phyloP scores from a whole-genome alignment of 202 grass and related monocot species.

The Elaeis oleifera region DNA sequence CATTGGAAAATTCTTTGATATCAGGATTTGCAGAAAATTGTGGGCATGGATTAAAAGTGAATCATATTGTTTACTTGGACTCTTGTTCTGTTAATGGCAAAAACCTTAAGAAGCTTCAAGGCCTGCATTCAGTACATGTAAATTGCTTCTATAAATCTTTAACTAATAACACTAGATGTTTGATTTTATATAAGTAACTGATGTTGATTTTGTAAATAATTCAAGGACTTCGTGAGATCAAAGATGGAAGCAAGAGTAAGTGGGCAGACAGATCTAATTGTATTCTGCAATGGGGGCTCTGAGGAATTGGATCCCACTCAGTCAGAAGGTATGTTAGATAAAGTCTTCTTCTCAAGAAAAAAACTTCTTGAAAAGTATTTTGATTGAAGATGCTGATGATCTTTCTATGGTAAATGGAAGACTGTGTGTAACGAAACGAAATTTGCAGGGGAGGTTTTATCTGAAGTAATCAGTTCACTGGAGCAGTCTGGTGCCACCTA shows the following conservation, averaged over 20 bases:
- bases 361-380: too few relatives aligned
- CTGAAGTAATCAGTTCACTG: conserved; percentile 42
- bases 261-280: conserved; percentile 49
- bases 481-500: conserved; percentile 54
- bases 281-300: conserved; percentile 60
- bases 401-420: conserved; percentile 3
- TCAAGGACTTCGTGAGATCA: conserved; percentile 36
- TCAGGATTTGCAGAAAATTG: conserved; percentile 72
- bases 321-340: conserved; percentile 68
- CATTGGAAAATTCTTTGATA: conserved; percentile 66
- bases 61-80: conserved; percentile 42
- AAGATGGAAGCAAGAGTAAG: conserved; percentile 17
- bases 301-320: conserved; percentile 29
- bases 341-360: neutral
- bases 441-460: conserved; percentile 66
- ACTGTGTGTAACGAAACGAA: neutral
- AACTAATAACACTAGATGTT: too few relatives aligned
- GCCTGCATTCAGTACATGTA: conserved; percentile 56
- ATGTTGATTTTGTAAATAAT: neutral
- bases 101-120: conserved; percentile 42
- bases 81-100: conserved; percentile 28
- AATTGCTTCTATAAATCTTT: conserved; percentile 13
- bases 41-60: conserved; percentile 34
- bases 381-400: neutral
- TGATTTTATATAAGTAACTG: too few relatives aligned